Evolutionary conservation across 139 green algal genomes (phyloP).

Genomic region (Picochlorum sp.): DNA sequence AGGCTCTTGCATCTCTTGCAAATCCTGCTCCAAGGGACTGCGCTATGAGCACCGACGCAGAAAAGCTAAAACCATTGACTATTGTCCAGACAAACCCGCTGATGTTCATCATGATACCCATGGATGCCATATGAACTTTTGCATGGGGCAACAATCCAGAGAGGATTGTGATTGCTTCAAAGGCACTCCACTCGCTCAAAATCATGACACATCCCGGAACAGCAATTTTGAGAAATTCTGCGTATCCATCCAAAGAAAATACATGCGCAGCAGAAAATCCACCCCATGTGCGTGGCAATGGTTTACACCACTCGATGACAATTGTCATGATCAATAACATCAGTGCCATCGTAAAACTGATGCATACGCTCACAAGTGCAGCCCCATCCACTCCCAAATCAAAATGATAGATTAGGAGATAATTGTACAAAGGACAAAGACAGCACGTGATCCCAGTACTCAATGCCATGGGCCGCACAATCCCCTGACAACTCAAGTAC

Average conservation of each 20-base stretch:
- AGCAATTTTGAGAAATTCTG: neutral
- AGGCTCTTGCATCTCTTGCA: neutral
- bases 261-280: too few species aligned
- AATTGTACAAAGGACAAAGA: conserved; percentile 6
- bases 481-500: neutral
- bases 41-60: neutral
- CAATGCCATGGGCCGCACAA: conserved; percentile 2
- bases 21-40: conserved; percentile 1
- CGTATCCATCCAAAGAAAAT: neutral
- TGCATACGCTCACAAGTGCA: neutral
- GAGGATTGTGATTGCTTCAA: neutral
- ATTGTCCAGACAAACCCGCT: neutral
- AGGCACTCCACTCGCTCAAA: neutral
- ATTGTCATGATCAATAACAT: neutral
- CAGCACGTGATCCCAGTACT: neutral
- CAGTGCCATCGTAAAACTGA: conserved; percentile 1
- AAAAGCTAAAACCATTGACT: neutral
- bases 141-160: neutral
- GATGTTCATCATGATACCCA: conserved; percentile 7
- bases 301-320: conserved; percentile 4
- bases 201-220: neutral
- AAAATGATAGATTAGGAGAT: conserved; percentile 1
- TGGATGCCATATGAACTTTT: neutral
- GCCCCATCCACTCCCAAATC: conserved; percentile 4
- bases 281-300: too few species aligned